Evolutionary conservation across 352 stramenopile genomes (phyloP), one percentile per base, ranked within the genome.

Genomic region (Hyaloperonospora arabidopsidis): DNA sequence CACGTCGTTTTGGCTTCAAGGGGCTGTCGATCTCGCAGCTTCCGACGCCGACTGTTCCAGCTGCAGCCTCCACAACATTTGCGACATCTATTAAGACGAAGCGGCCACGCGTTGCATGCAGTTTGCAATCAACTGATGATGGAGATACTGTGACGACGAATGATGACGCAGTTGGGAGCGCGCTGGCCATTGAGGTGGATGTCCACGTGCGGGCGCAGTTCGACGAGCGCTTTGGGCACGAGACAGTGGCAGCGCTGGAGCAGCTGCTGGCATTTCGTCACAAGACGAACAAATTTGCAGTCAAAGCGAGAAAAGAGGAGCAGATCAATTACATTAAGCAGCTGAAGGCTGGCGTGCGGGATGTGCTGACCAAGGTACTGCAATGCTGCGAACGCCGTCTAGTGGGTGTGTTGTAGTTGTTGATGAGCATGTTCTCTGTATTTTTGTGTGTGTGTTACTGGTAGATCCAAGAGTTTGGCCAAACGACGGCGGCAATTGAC

Each of bases 251-350:
- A 6, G 57, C 71, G n/a, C 62, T 86, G 0, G 65, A 87, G 36
- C 58, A 76, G 48, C 43, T 84, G 49, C 59, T 87, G n/a, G 63
- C 77, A 45, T 76, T 81, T 22, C 65, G 72, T 17, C 44, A 66
- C 28, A 87, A 86, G 45, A 72, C 79, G 19, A 86, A 80, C 45
- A 89, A 87, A 45, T 89, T 84, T 43, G 69, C 83, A 21, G 61
- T 68, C 18, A 84, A 83, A 45, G 79, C 63, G 15, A 50, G 70
- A 2, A 70, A 77, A 32, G 76, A 89, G 32, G 79, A 89, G 48
- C 59, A 86, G 49, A 56, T 74, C 29, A 54, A 38, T 15, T 77
- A 83, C 46, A 79, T 81, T 43, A 77, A 78, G 19, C 69, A 82
- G 43, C 67, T 86, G 15, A 85, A 84, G 53, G 41, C 61, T 0